These are phyloP conservation scores for Malassezia caprae DNA, from an alignment of 1,284 basidiomycete genomes.

Conservation along the genomic window DNA sequence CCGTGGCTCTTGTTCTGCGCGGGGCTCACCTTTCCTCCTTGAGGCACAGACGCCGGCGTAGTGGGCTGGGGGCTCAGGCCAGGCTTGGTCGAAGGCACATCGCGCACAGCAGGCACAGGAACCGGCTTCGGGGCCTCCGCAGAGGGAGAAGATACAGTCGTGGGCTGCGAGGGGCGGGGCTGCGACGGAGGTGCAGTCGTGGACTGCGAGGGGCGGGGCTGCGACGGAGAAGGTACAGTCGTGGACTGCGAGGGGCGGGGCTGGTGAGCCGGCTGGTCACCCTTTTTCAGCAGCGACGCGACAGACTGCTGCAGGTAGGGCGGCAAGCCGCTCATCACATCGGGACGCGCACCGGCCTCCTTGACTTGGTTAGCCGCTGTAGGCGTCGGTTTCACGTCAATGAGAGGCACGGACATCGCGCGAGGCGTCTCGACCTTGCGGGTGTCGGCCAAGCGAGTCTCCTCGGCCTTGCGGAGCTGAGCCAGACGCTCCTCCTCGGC, in stretches of 20 bases:
- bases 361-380: neutral
- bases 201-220: too few species aligned
- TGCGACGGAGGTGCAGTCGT: too few species aligned
- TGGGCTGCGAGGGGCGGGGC: neutral
- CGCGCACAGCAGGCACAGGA: neutral
- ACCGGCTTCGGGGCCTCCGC: neutral
- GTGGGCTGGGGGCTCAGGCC: too few species aligned
- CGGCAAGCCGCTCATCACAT: neutral
- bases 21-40: neutral
- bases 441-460: neutral
- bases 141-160: neutral
- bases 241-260: neutral
- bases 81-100: neutral
- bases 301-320: neutral
- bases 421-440: neutral
- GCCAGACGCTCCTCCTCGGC: neutral
- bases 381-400: neutral
- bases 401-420: neutral
- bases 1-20: neutral
- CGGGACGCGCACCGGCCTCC: neutral
- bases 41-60: neutral
- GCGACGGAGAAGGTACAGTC: neutral
- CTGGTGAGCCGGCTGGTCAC: neutral
- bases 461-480: neutral
- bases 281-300: neutral